Conservation (phyloP, 2,329 filamentous ascomycete species). For the Fusarium hostae region DNA sequence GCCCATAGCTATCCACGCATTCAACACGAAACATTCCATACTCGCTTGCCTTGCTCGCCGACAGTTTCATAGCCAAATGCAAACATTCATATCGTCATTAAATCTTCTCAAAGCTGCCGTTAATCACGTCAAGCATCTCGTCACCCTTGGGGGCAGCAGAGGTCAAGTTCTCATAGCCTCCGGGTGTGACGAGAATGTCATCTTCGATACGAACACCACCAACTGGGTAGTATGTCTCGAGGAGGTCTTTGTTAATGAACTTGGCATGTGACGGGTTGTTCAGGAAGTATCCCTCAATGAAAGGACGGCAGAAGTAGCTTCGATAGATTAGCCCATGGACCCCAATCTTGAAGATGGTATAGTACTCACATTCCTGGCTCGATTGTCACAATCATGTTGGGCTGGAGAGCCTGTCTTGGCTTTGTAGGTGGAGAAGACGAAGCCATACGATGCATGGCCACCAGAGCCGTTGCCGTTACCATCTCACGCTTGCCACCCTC, state of each 20-base stretch:
- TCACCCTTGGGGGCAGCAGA: constrained; percentile 77
- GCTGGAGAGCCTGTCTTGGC: constrained; percentile 57
- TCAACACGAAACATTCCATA: constrained; percentile 2
- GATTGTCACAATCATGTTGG: constrained; percentile 79
- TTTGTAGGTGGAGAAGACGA: constrained; percentile 45
- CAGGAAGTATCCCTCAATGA: constrained; percentile 76
- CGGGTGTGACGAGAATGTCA: constrained; percentile 81
- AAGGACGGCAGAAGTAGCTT: constrained; percentile 80
- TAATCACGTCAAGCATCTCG: constrained; percentile 73
- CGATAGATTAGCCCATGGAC: background rate
- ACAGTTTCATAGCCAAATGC: background rate
- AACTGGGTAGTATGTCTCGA: constrained; percentile 78
- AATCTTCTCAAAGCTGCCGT: constrained; percentile 48
- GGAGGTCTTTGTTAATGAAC: constrained; percentile 72
- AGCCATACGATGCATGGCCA: constrained; percentile 42
- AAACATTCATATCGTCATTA: constrained; percentile 7
- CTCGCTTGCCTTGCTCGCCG: background rate
- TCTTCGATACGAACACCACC: constrained; percentile 96
- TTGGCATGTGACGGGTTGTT: constrained; percentile 66
- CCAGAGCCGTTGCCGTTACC: constrained; percentile 52
- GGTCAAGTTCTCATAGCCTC: constrained; percentile 86
- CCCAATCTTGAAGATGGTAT: background rate
- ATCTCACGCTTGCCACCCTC: constrained; percentile 56
- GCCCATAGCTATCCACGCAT: background rate
- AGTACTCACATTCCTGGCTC: constrained; percentile 75